A percentile compares a stretch with the other conserved stretches of the same genome.
These are phyloP conservation scores for Lotus japonicus DNA, from an alignment of 306 rosid genomes.

Conservation along the genomic window DNA sequence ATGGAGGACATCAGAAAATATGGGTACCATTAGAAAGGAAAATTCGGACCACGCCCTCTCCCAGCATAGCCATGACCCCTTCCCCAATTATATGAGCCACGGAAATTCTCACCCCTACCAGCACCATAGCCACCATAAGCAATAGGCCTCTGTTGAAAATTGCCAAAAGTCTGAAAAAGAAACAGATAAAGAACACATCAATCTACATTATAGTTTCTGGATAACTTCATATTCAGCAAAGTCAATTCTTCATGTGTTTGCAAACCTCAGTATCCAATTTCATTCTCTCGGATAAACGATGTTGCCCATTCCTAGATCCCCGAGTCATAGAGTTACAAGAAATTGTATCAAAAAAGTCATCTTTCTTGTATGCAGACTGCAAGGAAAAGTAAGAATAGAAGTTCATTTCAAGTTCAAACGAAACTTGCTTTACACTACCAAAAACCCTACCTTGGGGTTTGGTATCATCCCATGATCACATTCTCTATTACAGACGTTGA, in stretches of 20 bases:
- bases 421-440: neutral
- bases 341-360: slow-evolving; percentile 76
- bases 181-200: neutral
- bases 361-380: slow-evolving; percentile 73
- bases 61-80: slow-evolving; percentile 47
- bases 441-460: slow-evolving; percentile 33
- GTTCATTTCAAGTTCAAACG: slow-evolving; percentile 6
- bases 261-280: slow-evolving; percentile 56
- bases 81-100: slow-evolving; percentile 38
- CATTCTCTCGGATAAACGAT: slow-evolving; percentile 43
- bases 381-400: slow-evolving; percentile 16
- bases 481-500: slow-evolving; percentile 27
- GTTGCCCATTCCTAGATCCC: slow-evolving; percentile 47
- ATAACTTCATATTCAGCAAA: neutral
- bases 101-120: slow-evolving; percentile 39
- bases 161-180: slow-evolving; percentile 51
- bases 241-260: slow-evolving; percentile 10
- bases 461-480: slow-evolving; percentile 19
- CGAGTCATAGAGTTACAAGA: slow-evolving; percentile 48
- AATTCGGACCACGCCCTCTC: slow-evolving; percentile 39
- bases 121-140: slow-evolving; percentile 36
- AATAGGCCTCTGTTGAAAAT: slow-evolving; percentile 42
- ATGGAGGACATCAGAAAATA: neutral
- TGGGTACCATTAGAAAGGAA: slow-evolving; percentile 29
- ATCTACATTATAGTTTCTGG: neutral